These are phyloP conservation scores for Ceratopteris richardii DNA, from an alignment of 75 land plant species.

Conservation along the genomic window DNA sequence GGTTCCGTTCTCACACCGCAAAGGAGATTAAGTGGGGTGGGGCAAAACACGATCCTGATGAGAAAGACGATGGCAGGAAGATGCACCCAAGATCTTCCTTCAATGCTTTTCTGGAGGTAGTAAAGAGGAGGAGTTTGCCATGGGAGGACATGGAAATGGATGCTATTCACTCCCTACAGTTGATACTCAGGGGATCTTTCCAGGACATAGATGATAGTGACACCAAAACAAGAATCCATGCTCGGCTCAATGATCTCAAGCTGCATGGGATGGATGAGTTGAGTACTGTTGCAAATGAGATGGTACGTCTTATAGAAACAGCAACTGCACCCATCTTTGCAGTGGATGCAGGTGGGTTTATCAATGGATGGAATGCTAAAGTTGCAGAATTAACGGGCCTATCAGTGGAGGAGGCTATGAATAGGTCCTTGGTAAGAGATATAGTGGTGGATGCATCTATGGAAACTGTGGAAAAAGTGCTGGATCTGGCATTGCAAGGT, in stretches of 20 bases:
- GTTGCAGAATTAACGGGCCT: conserved; percentile 89
- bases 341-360: conserved; percentile 69
- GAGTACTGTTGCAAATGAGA: conserved; percentile 95
- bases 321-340: conserved; percentile 98
- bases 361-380: conserved; percentile 99
- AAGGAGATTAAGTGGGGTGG: conserved; percentile 99
- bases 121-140: conserved; percentile 84
- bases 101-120: conserved; percentile 92
- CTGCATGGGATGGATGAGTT: conserved; percentile 91
- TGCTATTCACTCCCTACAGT: conserved; percentile 95
- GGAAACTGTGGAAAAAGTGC: conserved; percentile 61
- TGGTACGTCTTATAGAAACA: conserved; percentile 95
- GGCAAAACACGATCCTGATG: conserved; percentile 91
- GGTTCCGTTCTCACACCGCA: conserved; percentile 98
- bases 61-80: conserved; percentile 86
- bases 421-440: conserved; percentile 78
- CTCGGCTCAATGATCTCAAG: conserved; percentile 53
- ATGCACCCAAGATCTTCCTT: conserved; percentile 98
- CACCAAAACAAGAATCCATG: conserved; percentile 66
- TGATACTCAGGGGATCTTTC: conserved; percentile 89
- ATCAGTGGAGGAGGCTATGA: conserved; percentile 83
- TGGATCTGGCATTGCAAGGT: conserved; percentile 79
- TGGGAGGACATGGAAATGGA: conserved; percentile 99
- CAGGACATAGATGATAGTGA: conserved; percentile 47
- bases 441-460: conserved; percentile 63